Conservation (phyloP, 345 rosid genomes). For the Acer saccharum region DNA sequence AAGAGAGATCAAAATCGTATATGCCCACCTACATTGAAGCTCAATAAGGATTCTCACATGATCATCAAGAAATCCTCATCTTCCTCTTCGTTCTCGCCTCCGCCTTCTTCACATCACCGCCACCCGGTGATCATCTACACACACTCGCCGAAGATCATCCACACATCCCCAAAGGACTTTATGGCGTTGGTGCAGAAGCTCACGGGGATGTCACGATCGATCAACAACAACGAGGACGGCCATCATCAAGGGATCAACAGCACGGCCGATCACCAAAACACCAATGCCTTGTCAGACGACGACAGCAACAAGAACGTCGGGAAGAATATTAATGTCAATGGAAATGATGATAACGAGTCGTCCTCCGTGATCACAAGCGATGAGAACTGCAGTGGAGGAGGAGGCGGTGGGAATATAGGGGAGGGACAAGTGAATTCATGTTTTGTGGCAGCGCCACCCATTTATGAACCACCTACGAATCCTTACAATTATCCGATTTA, state of each 20-base stretch:
- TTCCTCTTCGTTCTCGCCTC: slow-evolving; percentile 33
- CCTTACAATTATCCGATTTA: slow-evolving; percentile 47
- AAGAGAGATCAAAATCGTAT: slow-evolving; percentile 23
- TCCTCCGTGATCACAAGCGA: slow-evolving; percentile 68
- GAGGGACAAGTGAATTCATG: slow-evolving; percentile 60
- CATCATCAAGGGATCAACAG: not conserved
- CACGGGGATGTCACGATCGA: slow-evolving; percentile 69
- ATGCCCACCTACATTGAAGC: slow-evolving; percentile 30
- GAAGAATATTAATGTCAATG: not conserved
- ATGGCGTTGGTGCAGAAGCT: slow-evolving; percentile 93
- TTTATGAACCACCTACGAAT: slow-evolving; percentile 33
- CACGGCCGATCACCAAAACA: slow-evolving; percentile 4
- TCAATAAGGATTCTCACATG: slow-evolving; percentile 55
- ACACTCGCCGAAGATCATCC: slow-evolving; percentile 86
- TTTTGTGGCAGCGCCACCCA: slow-evolving; percentile 36
- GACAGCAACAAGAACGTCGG: slow-evolving; percentile 13
- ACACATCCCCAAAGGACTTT: slow-evolving; percentile 82
- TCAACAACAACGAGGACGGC: slow-evolving; percentile 25
- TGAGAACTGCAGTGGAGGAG: slow-evolving; percentile 36
- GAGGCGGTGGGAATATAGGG: slow-evolving; percentile 30
- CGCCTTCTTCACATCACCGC: slow-evolving; percentile 41
- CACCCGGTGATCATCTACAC: slow-evolving; percentile 97
- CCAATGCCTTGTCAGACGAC: not conserved
- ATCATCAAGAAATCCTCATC: slow-evolving; percentile 46
- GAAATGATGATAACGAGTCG: slow-evolving; percentile 59